Percentiles rank a stretch among this genome's conserved stretches.
phyloP scores from a whole-genome alignment of 2,329 filamentous ascomycete genomes.

The Delphinella strobiligena region DNA sequence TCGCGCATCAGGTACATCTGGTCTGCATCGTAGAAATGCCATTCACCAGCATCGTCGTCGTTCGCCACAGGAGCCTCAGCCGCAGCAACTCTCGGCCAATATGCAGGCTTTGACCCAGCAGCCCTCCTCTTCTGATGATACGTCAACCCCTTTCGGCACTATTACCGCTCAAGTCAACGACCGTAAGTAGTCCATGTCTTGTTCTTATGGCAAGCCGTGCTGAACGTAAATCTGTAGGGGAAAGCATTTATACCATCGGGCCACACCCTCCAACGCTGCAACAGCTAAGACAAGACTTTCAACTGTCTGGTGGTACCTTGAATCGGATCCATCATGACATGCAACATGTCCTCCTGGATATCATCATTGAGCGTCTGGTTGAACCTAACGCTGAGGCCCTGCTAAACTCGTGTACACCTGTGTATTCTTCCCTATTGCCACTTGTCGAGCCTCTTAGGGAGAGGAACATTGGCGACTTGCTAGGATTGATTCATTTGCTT shows the following conservation, averaged over 20 bases:
- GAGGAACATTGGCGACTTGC: slow-evolving; percentile 2
- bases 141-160: slow-evolving; percentile 1
- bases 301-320: not conserved
- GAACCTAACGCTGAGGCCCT: not conserved
- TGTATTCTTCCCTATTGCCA: not conserved
- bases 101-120: slow-evolving; percentile 1
- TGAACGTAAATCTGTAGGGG: not conserved
- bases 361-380: not conserved
- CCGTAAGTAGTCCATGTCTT: not conserved
- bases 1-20: slow-evolving; percentile 17
- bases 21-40: slow-evolving; percentile 55
- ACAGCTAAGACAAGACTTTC: not conserved
- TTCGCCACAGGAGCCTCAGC: not conserved
- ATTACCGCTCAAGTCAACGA: not conserved
- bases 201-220: too few relatives aligned
- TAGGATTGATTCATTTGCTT: slow-evolving; percentile 7
- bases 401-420: not conserved
- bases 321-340: not conserved
- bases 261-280: not conserved
- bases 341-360: not conserved
- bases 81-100: not conserved
- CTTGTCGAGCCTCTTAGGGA: not conserved
- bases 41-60: slow-evolving; percentile 35
- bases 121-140: not conserved
- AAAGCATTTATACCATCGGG: not conserved